Evolutionary conservation across 2,329 filamentous ascomycete genomes (phyloP), one percentile per base, ranked within the genome.

Genomic region (Colletotrichum destructivum): DNA sequence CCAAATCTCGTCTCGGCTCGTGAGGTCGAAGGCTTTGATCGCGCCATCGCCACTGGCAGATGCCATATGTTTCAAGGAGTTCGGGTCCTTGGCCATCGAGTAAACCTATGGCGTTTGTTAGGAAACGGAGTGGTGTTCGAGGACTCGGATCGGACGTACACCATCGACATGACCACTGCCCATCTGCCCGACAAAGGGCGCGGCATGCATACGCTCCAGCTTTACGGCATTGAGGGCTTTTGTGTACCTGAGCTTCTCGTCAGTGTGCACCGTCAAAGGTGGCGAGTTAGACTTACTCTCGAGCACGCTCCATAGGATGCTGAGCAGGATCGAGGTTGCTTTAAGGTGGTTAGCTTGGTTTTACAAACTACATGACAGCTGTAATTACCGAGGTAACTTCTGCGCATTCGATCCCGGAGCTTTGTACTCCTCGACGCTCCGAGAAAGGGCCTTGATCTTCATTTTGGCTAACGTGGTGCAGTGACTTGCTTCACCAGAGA

Each of bases 81-180:
- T 90, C 8, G 93, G 92, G 76, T 96, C 94, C 81, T 95, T 95
- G 71, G 93, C 92, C 81, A 96, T 90, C 46, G 90, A 90, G 81
- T 96, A 96, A 46, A 85, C 83, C 66, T 72, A n/a, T 31, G 7
- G 38, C 21, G 3, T 4, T 15, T 21, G 47, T 72, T 44, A 72
- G 69, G 23, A 61, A 8, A 15, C 4, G 21, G 54, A 52, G 23
- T 40, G 15, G 40, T 21, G 8, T 31, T 44, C 31, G 2, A 59
- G 18, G 9, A 18, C 7, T 21, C 11, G 8, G 4, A 5, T 40
- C 47, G 21, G 12, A 93, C 69, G n/a, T 64, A 72, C 91, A 74
- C 96, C 96, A 78, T 99, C 96, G 67, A 98, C 94, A 83, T 99
- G 96, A 23, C 96, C 96, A 42, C 90, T 88, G 65, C 96, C 96